These are phyloP conservation scores for Polyporus tsugae DNA, from an alignment of 1,284 basidiomycete genomes.

Conservation along the genomic window DNA sequence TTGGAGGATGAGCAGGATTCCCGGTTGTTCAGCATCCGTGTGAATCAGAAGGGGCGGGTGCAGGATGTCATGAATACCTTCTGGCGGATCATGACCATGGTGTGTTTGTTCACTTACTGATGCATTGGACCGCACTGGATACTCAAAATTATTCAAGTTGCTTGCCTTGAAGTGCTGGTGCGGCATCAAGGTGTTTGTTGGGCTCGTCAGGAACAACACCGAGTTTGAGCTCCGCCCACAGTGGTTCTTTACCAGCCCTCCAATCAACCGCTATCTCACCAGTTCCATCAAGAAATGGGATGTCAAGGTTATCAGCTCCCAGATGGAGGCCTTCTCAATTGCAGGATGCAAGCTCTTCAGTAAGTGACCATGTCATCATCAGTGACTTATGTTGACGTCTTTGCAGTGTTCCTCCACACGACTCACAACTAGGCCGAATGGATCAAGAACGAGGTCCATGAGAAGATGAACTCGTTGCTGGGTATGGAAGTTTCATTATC, in stretches of 20 bases:
- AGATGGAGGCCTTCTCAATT: not conserved
- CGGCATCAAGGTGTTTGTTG: not conserved
- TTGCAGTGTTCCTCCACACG: too few species aligned
- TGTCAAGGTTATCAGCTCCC: not conserved
- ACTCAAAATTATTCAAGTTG: not conserved
- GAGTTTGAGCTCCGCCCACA: not conserved
- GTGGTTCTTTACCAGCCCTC: not conserved
- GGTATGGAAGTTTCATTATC: too few species aligned
- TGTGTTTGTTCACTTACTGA: not conserved
- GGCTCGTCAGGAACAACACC: not conserved
- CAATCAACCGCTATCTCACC: not conserved
- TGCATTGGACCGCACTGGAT: too few species aligned
- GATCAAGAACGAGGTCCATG: too few species aligned
- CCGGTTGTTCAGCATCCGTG: not conserved
- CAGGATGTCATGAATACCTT: not conserved
- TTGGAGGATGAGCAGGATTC: slow-evolving; percentile 10
- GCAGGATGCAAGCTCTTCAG: not conserved
- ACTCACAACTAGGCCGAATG: too few species aligned
- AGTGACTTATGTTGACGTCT: too few species aligned
- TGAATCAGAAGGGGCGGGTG: slow-evolving; percentile 1
- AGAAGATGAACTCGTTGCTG: too few species aligned
- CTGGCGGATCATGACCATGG: not conserved
- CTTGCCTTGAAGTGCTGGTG: not conserved
- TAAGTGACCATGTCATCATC: too few species aligned
- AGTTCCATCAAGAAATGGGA: not conserved